phyloP scores from a whole-genome alignment of 768 basidiomycete species.

The Podaxis sp. region DNA sequence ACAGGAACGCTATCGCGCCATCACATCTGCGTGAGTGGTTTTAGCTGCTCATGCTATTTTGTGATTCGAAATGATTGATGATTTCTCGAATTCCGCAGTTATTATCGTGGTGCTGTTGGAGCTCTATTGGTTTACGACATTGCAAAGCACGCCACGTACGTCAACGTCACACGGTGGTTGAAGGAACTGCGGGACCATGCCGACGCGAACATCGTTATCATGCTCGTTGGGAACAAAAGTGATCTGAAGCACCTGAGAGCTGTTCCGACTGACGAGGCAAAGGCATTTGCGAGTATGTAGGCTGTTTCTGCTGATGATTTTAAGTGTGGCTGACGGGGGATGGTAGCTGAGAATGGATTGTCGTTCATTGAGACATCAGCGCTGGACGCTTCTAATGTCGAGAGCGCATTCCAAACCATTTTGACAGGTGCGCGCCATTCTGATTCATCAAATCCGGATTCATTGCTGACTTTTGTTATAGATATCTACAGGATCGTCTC shows the following conservation, averaged over 20 bases:
- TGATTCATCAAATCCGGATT: not conserved
- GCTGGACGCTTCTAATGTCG: constrained; percentile 99
- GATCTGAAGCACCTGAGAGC: constrained; percentile 98
- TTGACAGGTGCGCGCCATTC: constrained; percentile 65
- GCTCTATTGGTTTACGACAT: constrained; percentile 94
- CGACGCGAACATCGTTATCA: constrained; percentile 90
- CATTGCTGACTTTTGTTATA: constrained; percentile 27
- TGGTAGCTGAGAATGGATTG: constrained; percentile 80
- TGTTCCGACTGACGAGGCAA: constrained; percentile 97
- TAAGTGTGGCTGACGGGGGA: constrained; percentile 6
- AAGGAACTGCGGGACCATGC: constrained; percentile 97
- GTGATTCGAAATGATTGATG: not conserved
- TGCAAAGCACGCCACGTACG: constrained; percentile 91
- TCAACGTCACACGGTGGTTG: constrained; percentile 93
- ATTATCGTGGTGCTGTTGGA: constrained; percentile 96
- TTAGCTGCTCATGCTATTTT: not conserved
- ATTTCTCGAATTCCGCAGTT: constrained; percentile 43
- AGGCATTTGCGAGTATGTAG: constrained; percentile 77
- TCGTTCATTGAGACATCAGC: constrained; percentile 99
- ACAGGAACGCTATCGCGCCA: constrained; percentile 96
- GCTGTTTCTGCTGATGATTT: not conserved
- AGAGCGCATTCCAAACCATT: constrained; percentile 95
- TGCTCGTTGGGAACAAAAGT: constrained; percentile 98
- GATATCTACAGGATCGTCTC: constrained; percentile 99
- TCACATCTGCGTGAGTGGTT: constrained; percentile 85